Evolutionary conservation across 176 grass and related monocot species (phyloP), one percentile per base, ranked within the genome.

Genomic region (Otatea glauca): DNA sequence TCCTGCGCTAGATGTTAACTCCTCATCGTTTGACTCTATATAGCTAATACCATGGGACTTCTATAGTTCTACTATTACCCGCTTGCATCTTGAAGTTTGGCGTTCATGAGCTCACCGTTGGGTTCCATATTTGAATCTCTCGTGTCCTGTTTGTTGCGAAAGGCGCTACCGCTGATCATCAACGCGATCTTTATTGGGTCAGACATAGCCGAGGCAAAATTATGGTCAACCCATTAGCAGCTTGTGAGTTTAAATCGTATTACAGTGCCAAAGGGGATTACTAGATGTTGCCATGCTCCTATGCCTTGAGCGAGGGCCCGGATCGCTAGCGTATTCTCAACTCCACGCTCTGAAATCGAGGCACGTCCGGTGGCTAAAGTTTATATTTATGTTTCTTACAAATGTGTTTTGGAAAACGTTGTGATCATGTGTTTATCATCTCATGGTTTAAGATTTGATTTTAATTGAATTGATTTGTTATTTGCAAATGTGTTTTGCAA

Each of bases 41-140:
- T 91, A 84, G 59, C 59, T 85, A 85, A 76, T 91, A 81, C 74
- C 80, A 83, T 75, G 53, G 58, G 5, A 81, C 76, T 48, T 45
- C 2, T 58, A 47, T 86, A 72, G 73, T 65, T 72, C 63, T 51
- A 34, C 21, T 29, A 6, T 65, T 65, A 24, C 38, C 35, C 15
- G 11, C 17, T 20, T 41, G 15, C 18, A 44, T 56, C 9, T 42
- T 86, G 18, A 68, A 2, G n/a, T 54, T 67, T 14, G 48, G n/a
- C 72, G 37, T 47, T 69, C 17, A 21, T 4, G 17, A 49, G 44
- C 62, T 37, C 12, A 5, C 17, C 6, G 3, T 38, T 60, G 23
- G 24, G 16, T 12, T 61, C 3, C 7, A n/a, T 47, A 16, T 25
- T 43, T 23, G 54, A 82, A 11, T 5, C 6, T 37, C 6, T 6